A percentile compares a stretch with the other conserved stretches of the same genome.
Evolutionary conservation across 306 rosid genomes (phyloP).

Genomic region (Chamaecrista fasciculata): DNA sequence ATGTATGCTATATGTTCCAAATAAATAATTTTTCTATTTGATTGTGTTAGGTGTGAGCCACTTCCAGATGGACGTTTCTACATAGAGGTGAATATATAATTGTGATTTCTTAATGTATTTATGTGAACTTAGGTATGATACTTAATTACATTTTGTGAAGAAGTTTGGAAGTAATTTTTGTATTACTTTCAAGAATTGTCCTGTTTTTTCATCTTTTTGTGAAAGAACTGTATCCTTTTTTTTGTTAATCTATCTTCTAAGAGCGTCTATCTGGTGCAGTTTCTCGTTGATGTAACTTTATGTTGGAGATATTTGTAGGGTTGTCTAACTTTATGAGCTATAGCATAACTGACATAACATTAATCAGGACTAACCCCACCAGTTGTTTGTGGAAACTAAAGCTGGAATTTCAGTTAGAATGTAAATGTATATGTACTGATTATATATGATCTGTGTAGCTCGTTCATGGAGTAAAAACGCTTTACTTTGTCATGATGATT

Average conservation of each 20-base stretch:
- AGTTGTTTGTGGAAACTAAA: conserved; percentile 4
- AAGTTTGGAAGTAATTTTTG: conserved; percentile 12
- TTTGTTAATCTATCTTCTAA: conserved; percentile 2
- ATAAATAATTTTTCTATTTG: conserved; percentile 10
- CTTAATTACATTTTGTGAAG: conserved; percentile 7
- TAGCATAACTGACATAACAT: neutral
- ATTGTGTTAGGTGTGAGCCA: conserved; percentile 84
- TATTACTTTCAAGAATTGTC: neutral
- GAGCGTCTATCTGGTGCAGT: neutral
- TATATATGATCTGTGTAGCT: neutral
- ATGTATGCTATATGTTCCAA: neutral
- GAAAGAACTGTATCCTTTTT: neutral
- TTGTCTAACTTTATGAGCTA: neutral
- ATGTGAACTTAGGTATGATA: neutral
- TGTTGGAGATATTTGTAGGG: neutral
- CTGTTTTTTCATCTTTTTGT: neutral
- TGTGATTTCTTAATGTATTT: neutral
- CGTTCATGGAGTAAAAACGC: conserved; percentile 7
- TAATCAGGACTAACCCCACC: neutral
- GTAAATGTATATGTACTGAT: neutral
- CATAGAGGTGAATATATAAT: conserved; percentile 65
- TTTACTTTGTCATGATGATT: neutral
- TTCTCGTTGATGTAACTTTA: neutral
- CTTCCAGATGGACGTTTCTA: conserved; percentile 96
- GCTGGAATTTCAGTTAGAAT: neutral